These are phyloP conservation scores for Colletotrichum sp. DNA, from an alignment of 2,329 filamentous ascomycete species.

Conservation along the genomic window DNA sequence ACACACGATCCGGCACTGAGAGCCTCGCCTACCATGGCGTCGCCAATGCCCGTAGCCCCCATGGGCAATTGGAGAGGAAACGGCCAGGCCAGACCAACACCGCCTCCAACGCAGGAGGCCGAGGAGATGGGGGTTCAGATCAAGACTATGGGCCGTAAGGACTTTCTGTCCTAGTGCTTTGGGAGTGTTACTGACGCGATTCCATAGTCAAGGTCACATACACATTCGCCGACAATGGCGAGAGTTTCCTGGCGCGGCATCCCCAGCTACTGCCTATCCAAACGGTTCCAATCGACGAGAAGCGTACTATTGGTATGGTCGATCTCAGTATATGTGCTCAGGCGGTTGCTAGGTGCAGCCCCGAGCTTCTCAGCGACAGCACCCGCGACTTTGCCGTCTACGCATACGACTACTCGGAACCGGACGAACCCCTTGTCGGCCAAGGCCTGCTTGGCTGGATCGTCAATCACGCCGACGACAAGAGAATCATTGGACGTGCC, in stretches of 20 bases:
- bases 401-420: conserved; percentile 95
- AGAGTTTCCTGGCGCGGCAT: conserved; percentile 87
- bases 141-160: conserved; percentile 72
- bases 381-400: conserved; percentile 94
- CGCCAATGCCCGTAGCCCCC: conserved; percentile 38
- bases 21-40: conserved; percentile 39
- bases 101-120: conserved; percentile 27
- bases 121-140: conserved; percentile 59
- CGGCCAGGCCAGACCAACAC: conserved; percentile 23
- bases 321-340: conserved; percentile 88
- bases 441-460: conserved; percentile 94
- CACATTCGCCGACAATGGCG: conserved; percentile 88
- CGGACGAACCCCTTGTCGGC: conserved; percentile 89
- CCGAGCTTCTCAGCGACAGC: conserved; percentile 78
- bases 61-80: conserved; percentile 35
- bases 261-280: conserved; percentile 81
- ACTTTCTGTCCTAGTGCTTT: not conserved
- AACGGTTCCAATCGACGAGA: conserved; percentile 80
- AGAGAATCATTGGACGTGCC: conserved; percentile 87
- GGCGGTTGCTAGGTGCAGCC: conserved; percentile 78
- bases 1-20: not conserved
- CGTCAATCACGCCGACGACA: conserved; percentile 46
- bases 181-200: not conserved
- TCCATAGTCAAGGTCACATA: conserved; percentile 90
- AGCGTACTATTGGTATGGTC: conserved; percentile 81